Base-by-base conservation (phyloP, 179 eudicot species). In the Heliamphora pulchella region DNA sequence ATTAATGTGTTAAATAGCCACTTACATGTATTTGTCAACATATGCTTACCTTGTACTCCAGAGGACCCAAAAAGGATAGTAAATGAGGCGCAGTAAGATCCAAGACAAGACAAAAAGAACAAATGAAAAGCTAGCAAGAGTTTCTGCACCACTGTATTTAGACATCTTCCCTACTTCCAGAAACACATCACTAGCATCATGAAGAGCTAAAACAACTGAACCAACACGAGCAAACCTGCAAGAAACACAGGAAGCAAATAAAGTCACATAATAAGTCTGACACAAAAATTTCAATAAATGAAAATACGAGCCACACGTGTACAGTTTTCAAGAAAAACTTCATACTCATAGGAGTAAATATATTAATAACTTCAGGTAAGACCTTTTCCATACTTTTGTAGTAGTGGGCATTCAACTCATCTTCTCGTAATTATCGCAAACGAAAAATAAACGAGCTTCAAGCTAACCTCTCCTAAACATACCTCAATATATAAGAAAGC, bases 101-200 rank as follows among this genome's bases (percentile, higher is more conserved):
- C 98, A 94, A 5, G 94, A 91, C 80, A 90, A 78, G 71, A 88
- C 97, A 80, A 95, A 95, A 80, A 91, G 84, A 61, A 95, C 72
- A 87, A 93, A 93, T 18, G 93, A 82, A 73, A 89, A 50, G 85
- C 98, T 95, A 61, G 98, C 98, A 74, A 93, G 74, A 78, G 86
- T 84, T 86, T 95, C 98, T 14, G 87, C 87, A n/a, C 94, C 94
- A 80, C 93, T 88, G 81, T 95, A 95, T 78, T 94, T 94, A 53
- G 98, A 94, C 98, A 94, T 94, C 86, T 94, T 94, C 73, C 98
- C 98, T 20, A 94, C 80, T 89, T 95, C 98, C 51, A 95, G 92
- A 86, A 95, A 95, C 73, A 95, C 91, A 66, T 95, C 98, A 85
- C 95, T 95, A 59, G 94, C 94, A 87, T 95, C 98, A 86, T 93